Evolutionary conservation across 2,329 filamentous ascomycete genomes (phyloP), one percentile per base, ranked within the genome.

Genomic region (Arthroderma sp.): DNA sequence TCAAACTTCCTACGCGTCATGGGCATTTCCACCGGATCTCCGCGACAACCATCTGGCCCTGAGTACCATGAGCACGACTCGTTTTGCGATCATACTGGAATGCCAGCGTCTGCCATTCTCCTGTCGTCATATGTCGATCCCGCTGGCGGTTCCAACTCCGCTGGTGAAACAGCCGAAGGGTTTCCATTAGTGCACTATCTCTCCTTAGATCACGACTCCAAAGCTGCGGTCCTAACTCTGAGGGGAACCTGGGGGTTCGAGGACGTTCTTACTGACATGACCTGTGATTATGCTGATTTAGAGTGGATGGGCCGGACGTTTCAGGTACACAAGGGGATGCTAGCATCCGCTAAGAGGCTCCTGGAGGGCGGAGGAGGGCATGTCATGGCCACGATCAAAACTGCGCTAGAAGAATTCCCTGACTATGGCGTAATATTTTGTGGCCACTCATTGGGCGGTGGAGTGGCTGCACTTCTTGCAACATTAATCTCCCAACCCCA

Each of bases 141-240:
- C 2, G 73, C 80, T 44, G 81, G 81, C 29, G 80, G 80, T 3
- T 74, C 78, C 1, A 80, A 83, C 53, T 71, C 75, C 0, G 72
- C 73, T 3, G 80, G 81, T 1, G 72, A 77, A 22, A 81, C 76
- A 1, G 75, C 75, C 32, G 79, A 76, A 0, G 80, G 80, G 0
- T 73, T 83, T 45, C 81, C 81, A 1, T 68, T 85, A 11, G 80
- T 85, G 2, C 81, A 85, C 59, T 85, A 83, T 52, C 75, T 85
- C 32, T 79, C 79, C 1, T 64, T 85, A 0, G 81, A 85, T 52
- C 79, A 83, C 54, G 77, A 80, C 42, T 80, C 80, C 1, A 80
- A 78, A 53, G 80, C 81, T 0, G 77, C 85, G 0, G 80, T 85
- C 0, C 65, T 85, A n/a, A 79, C 80, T 1, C 81, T 82, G 42